Evolutionary conservation across 2,329 filamentous ascomycete species (phyloP), one percentile per base, ranked within the genome.

Genomic region (Fusarium pilosicola): DNA sequence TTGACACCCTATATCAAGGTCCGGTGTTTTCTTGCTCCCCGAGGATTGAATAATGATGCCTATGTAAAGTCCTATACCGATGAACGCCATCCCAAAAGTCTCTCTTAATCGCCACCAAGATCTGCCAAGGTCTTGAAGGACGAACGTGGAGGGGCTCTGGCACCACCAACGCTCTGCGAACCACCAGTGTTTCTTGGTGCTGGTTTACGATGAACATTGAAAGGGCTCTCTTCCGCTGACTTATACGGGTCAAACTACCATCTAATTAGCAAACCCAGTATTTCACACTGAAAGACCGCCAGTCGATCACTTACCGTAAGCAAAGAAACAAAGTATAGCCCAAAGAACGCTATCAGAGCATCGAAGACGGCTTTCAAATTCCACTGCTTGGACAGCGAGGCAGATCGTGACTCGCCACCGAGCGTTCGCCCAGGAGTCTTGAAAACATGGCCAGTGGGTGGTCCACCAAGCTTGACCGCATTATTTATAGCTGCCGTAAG

Each of bases 401-500:
- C 79, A 22, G 58, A 57, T 39, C 66, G 70, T 30, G 56, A 73
- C 13, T 76, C 77, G 26, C 85, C 86, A 14, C 89, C 90, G 1
- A 92, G 84, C 30, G 88, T 90, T 49, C 89, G 86, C 4, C 90
- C 90, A 0, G 85, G 85, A 1, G 86, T 86, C 58, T 84, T 84
- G 78, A 91, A 92, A 1, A 82, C 81, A 6, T 86, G 84, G 55
- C 85, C 86, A 4, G 82, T 76, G 11, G 84, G 84, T 22, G 82
- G 78, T 39, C 80, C 81, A 15, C 83, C 82, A 24, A 91, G 84
- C 80, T 89, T 89, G 58, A 90, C 85, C 7, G 89, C 90, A 80
- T 93, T 93, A 78, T 92, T 91, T 73, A 98, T 91, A 30, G 93
- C 94, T 63, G 90, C 88, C 41, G 91, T 92, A 48, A 99, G 90